Conservation (phyloP, 2,329 filamentous ascomycete genomes). For the Stagonosporopsis rhizophila region DNA sequence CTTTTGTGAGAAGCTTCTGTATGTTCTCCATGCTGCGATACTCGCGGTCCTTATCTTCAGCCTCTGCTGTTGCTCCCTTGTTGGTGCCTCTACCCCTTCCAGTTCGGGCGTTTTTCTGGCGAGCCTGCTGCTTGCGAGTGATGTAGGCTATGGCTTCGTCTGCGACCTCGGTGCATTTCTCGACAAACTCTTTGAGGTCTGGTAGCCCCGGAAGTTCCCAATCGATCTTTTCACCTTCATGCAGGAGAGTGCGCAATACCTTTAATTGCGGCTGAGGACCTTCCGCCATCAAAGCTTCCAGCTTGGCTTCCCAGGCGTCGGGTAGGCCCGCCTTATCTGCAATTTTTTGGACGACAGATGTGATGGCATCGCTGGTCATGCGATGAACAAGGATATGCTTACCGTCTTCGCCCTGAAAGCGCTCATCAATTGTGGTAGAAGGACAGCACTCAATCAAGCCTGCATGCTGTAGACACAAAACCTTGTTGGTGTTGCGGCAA, state of each 20-base stretch:
- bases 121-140: slow-evolving; percentile 95
- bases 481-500: slow-evolving; percentile 81
- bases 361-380: slow-evolving; percentile 74
- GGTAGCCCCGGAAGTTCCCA: slow-evolving; percentile 84
- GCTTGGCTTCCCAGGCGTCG: slow-evolving; percentile 89
- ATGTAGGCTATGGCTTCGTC: slow-evolving; percentile 97
- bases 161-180: slow-evolving; percentile 96
- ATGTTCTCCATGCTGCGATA: slow-evolving; percentile 89
- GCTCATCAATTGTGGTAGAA: slow-evolving; percentile 62
- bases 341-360: slow-evolving; percentile 73
- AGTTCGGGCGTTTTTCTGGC: slow-evolving; percentile 89
- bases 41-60: slow-evolving; percentile 84
- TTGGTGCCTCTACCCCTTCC: slow-evolving; percentile 78
- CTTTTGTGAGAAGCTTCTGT: slow-evolving; percentile 80
- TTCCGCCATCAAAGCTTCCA: slow-evolving; percentile 82
- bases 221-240: slow-evolving; percentile 95
- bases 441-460: slow-evolving; percentile 80
- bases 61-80: slow-evolving; percentile 67
- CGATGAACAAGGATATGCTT: slow-evolving; percentile 81
- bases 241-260: slow-evolving; percentile 79
- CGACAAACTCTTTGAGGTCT: slow-evolving; percentile 86
- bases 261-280: slow-evolving; percentile 86
- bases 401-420: slow-evolving; percentile 61
- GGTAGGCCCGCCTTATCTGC: slow-evolving; percentile 85
- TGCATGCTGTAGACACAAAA: slow-evolving; percentile 82